Percentiles rank a stretch among this genome's conserved stretches.
Conservation (phyloP, 805 yeast genomes). For the Yarrowia phangngaensis region DNA sequence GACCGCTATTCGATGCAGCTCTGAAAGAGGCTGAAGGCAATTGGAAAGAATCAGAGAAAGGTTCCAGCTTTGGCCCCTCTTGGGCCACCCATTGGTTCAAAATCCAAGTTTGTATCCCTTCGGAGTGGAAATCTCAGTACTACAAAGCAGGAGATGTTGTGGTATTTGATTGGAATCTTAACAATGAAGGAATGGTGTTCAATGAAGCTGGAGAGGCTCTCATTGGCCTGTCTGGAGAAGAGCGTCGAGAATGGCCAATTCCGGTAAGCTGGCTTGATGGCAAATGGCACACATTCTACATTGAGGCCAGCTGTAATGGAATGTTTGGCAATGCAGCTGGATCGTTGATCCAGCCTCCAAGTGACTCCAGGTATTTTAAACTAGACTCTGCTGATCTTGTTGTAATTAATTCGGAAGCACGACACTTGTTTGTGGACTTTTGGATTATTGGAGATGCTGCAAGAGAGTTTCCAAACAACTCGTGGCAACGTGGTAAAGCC, state of each 20-base stretch:
- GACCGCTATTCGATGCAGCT: conserved; percentile 63
- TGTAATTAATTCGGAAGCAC: conserved; percentile 74
- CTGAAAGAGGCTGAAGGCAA: conserved; percentile 46
- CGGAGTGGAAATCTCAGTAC: conserved; percentile 29
- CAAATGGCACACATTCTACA: conserved; percentile 61
- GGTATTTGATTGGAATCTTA: conserved; percentile 77
- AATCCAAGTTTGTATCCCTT: conserved; percentile 61
- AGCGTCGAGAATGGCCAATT: conserved; percentile 66
- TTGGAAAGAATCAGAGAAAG: conserved; percentile 47
- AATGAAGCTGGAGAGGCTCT: conserved; percentile 60
- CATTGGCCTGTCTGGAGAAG: conserved; percentile 85
- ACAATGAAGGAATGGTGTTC: conserved; percentile 81
- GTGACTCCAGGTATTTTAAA: conserved; percentile 66
- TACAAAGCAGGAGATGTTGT: conserved; percentile 51
- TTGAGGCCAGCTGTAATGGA: conserved; percentile 91
- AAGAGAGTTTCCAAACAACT: conserved; percentile 68
- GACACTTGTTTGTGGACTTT: conserved; percentile 73
- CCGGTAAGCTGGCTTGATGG: conserved; percentile 54
- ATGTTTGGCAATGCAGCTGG: conserved; percentile 76
- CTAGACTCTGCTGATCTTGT: conserved; percentile 71
- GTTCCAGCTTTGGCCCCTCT: conserved; percentile 84
- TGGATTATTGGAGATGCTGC: conserved; percentile 91
- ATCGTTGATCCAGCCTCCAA: conserved; percentile 56
- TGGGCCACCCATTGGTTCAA: conserved; percentile 98
- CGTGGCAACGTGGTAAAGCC: conserved; percentile 83